Conservation (phyloP, 192 early-diverging fungal species). For the Podila clonocystis region DNA sequence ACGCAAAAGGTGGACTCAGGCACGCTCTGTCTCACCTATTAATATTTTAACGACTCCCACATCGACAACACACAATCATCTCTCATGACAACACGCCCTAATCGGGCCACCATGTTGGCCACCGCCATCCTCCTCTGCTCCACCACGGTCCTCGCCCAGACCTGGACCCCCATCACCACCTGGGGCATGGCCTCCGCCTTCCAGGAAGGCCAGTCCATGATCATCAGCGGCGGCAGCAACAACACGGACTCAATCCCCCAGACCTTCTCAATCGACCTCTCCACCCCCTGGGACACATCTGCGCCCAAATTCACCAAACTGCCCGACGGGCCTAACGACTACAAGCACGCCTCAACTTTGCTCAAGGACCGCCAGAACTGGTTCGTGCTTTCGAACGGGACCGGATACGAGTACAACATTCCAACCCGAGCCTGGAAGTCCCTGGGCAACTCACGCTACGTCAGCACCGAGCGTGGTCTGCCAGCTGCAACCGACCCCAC, state of each 20-base stretch:
- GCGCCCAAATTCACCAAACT: neutral
- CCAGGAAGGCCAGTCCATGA: constrained; percentile 5
- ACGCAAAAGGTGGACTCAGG: too few relatives aligned
- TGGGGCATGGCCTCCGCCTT: constrained; percentile 11
- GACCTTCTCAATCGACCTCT: constrained; percentile 19
- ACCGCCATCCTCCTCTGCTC: too few relatives aligned
- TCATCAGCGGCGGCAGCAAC: constrained; percentile 19
- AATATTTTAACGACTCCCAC: too few relatives aligned
- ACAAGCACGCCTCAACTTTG: neutral
- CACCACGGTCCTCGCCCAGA: neutral
- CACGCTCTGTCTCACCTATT: too few relatives aligned
- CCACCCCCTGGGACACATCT: constrained; percentile 9
- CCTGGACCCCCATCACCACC: neutral
- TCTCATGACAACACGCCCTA: too few relatives aligned
- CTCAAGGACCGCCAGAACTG: constrained; percentile 11
- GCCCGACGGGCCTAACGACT: constrained; percentile 3
- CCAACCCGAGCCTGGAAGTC: constrained; percentile 3
- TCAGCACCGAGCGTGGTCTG: neutral
- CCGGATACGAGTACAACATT: constrained; percentile 6
- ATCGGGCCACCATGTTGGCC: too few relatives aligned
- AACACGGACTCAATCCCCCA: neutral
- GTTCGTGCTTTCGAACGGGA: constrained; percentile 15
- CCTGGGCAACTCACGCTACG: neutral
- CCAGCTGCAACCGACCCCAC: constrained; percentile 5
- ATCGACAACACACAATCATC: too few relatives aligned